Conservation (phyloP, 192 early-diverging fungal genomes). For the Linnemannia schmuckeri region DNA sequence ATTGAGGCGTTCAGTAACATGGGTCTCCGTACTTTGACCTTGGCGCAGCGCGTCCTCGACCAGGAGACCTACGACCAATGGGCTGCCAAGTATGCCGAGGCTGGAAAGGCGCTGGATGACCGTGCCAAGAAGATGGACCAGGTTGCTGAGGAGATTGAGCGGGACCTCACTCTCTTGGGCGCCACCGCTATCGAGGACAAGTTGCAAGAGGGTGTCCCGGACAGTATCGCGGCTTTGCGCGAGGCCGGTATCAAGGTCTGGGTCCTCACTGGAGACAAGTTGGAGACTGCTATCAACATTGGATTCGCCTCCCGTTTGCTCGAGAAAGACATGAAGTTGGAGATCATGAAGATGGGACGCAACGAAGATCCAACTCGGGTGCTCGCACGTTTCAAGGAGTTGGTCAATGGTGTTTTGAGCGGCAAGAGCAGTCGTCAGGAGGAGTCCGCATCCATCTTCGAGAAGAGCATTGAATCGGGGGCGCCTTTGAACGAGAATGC, state of each 20-base stretch:
- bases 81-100: constrained; percentile 80
- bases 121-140: constrained; percentile 80
- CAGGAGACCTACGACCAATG: constrained; percentile 82
- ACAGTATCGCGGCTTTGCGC: constrained; percentile 85
- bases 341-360: constrained; percentile 64
- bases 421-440: constrained; percentile 23
- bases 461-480: background rate
- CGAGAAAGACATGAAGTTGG: constrained; percentile 77
- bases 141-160: constrained; percentile 85
- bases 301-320: constrained; percentile 88
- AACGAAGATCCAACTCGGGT: constrained; percentile 36
- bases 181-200: constrained; percentile 98
- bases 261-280: constrained; percentile 98
- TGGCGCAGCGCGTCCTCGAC: constrained; percentile 82
- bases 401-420: constrained; percentile 39
- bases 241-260: constrained; percentile 95
- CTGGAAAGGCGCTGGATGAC: constrained; percentile 75
- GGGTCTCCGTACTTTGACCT: constrained; percentile 91
- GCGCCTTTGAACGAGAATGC: constrained; percentile 7
- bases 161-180: constrained; percentile 85
- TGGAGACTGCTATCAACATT: constrained; percentile 99
- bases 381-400: constrained; percentile 35
- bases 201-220: constrained; percentile 95
- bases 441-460: background rate
- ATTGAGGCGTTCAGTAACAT: constrained; percentile 84